Percentiles rank a stretch among this genome's conserved stretches.
Evolutionary conservation across 495 filamentous ascomycete species (phyloP).

Genomic region (Aspergillus bertholletiae): DNA sequence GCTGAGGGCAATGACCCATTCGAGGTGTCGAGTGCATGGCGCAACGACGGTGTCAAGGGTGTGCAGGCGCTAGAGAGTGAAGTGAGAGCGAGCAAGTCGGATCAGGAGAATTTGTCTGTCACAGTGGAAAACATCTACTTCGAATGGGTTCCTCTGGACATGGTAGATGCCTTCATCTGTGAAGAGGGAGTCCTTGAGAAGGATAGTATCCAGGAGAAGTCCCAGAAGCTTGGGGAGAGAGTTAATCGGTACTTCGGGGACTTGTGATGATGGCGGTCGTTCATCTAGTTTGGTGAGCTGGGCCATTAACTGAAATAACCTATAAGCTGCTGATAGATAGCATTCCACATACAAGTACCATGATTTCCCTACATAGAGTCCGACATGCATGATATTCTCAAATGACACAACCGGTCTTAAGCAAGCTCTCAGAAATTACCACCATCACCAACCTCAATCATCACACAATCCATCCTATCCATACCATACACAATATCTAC

Average conservation of each 20-base stretch:
- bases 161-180: slow-evolving; percentile 55
- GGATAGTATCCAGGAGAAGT: slow-evolving; percentile 27
- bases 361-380: too few relatives aligned
- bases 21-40: slow-evolving; percentile 50
- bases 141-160: slow-evolving; percentile 56
- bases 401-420: too few relatives aligned
- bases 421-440: too few relatives aligned
- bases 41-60: slow-evolving; percentile 19
- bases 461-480: too few relatives aligned
- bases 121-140: slow-evolving; percentile 59
- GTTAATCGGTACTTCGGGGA: slow-evolving; percentile 31
- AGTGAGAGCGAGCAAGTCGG: not conserved
- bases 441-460: too few relatives aligned
- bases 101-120: slow-evolving; percentile 18
- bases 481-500: too few relatives aligned
- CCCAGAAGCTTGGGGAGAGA: slow-evolving; percentile 23
- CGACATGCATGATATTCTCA: too few relatives aligned
- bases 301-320: too few relatives aligned
- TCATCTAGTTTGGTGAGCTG: not conserved
- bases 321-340: not conserved
- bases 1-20: slow-evolving; percentile 48
- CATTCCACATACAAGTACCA: too few relatives aligned
- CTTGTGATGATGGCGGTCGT: slow-evolving; percentile 17
- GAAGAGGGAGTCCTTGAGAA: slow-evolving; percentile 42
- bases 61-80: slow-evolving; percentile 17